Evolutionary conservation across 2,329 filamentous ascomycete species (phyloP).

Genomic region (Monosporascus cannonballus): DNA sequence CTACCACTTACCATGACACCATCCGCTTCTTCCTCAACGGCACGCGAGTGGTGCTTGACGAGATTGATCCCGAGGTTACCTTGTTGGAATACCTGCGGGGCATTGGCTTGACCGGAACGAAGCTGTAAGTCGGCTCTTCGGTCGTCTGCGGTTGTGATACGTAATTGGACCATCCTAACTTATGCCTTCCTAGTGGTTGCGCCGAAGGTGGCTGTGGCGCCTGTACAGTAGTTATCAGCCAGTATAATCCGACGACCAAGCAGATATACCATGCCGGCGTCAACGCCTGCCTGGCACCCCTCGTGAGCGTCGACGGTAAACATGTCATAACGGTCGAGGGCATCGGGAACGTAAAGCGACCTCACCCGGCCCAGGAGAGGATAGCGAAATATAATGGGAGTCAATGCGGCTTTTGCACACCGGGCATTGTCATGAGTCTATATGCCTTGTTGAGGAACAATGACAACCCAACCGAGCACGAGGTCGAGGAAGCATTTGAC

Average conservation of each 20-base stretch:
- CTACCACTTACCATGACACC: constrained; percentile 76
- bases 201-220: constrained; percentile 95
- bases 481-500: constrained; percentile 94
- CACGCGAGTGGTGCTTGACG: constrained; percentile 78
- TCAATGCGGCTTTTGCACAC: constrained; percentile 92
- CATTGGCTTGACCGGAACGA: constrained; percentile 90
- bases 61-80: constrained; percentile 85
- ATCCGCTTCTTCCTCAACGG: constrained; percentile 93
- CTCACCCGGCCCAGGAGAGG: constrained; percentile 85
- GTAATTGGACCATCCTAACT: background rate
- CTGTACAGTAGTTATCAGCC: constrained; percentile 90
- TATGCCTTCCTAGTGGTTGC: constrained; percentile 55
- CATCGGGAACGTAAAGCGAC: constrained; percentile 79
- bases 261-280: constrained; percentile 94
- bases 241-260: constrained; percentile 87
- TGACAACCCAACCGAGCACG: constrained; percentile 66
- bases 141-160: background rate
- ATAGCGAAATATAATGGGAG: constrained; percentile 89
- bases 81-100: constrained; percentile 89
- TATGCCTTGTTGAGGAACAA: constrained; percentile 91
- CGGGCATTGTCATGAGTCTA: constrained; percentile 95
- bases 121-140: constrained; percentile 49
- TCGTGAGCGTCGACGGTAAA: constrained; percentile 92
- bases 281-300: constrained; percentile 89
- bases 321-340: constrained; percentile 98